phyloP scores from a whole-genome alignment of 495 filamentous ascomycete genomes.

The Penicillium robsamsonii region DNA sequence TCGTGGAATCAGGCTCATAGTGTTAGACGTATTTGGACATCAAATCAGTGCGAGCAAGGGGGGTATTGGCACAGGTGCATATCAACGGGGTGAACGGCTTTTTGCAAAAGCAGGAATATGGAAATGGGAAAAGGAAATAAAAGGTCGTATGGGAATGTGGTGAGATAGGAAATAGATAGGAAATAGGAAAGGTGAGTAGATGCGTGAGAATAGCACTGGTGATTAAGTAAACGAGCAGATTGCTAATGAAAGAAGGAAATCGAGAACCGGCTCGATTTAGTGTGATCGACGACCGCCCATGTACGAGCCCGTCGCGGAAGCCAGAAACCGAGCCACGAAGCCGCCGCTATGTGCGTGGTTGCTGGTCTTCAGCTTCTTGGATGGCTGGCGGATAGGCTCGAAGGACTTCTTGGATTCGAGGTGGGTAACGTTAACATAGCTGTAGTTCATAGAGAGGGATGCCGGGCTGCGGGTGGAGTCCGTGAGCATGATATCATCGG shows the following conservation, averaged over 20 bases:
- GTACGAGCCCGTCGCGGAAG: slow-evolving; percentile 44
- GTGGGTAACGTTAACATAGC: slow-evolving; percentile 34
- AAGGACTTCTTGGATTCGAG: slow-evolving; percentile 27
- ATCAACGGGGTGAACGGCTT: slow-evolving; percentile 22
- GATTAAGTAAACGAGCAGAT: slow-evolving; percentile 8
- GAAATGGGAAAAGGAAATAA: slow-evolving; percentile 2
- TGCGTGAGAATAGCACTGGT: not conserved
- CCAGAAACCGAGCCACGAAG: slow-evolving; percentile 46
- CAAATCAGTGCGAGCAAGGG: slow-evolving; percentile 6
- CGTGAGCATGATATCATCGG: slow-evolving; percentile 37
- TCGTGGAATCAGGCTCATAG: not conserved
- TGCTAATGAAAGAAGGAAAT: not conserved
- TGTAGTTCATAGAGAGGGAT: slow-evolving; percentile 27
- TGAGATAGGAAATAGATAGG: not conserved
- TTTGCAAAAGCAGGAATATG: slow-evolving; percentile 21
- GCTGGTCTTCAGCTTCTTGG: slow-evolving; percentile 44
- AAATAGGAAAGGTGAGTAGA: not conserved
- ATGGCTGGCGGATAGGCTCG: slow-evolving; percentile 33
- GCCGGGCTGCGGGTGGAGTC: slow-evolving; percentile 38
- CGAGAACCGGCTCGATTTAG: slow-evolving; percentile 28
- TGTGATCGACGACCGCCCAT: slow-evolving; percentile 42
- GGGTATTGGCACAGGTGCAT: slow-evolving; percentile 27
- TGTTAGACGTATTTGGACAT: not conserved
- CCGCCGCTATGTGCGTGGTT: slow-evolving; percentile 30
- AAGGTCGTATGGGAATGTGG: not conserved